A percentile compares a stretch with the other conserved stretches of the same genome.
Conservation (phyloP, 176 grass and related monocot species). For the Carex cristatella region DNA sequence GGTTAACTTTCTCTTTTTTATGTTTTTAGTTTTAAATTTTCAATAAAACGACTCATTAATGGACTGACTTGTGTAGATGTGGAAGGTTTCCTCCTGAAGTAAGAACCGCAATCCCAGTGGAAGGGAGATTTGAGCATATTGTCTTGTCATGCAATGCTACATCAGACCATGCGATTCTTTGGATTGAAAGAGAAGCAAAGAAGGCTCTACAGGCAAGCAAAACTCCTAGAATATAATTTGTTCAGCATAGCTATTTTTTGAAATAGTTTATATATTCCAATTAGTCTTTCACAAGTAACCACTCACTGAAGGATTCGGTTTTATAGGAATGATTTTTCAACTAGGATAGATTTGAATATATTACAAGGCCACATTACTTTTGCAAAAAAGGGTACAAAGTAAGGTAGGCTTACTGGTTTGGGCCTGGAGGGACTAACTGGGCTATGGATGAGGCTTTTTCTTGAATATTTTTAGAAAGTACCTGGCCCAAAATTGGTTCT, state of each 20-base stretch:
- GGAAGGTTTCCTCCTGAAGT: slow-evolving; percentile 91
- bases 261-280: neutral
- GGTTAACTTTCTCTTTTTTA: neutral
- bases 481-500: neutral
- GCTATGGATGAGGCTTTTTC: neutral
- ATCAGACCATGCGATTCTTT: slow-evolving; percentile 90
- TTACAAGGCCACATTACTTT: neutral
- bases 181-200: slow-evolving; percentile 79
- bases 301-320: neutral
- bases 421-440: neutral
- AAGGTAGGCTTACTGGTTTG: neutral
- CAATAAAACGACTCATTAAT: neutral
- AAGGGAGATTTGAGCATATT: slow-evolving; percentile 94
- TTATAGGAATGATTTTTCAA: neutral
- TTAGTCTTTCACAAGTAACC: neutral
- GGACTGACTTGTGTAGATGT: slow-evolving; percentile 38
- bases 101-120: slow-evolving; percentile 92
- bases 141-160: slow-evolving; percentile 94
- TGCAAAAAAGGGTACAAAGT: neutral
- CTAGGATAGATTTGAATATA: neutral
- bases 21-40: neutral
- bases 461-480: neutral
- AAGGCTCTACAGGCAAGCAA: slow-evolving; percentile 71
- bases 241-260: neutral
- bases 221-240: neutral